Base-by-base conservation (phyloP, 2,329 filamentous ascomycete genomes). In the Penicillium sp. region DNA sequence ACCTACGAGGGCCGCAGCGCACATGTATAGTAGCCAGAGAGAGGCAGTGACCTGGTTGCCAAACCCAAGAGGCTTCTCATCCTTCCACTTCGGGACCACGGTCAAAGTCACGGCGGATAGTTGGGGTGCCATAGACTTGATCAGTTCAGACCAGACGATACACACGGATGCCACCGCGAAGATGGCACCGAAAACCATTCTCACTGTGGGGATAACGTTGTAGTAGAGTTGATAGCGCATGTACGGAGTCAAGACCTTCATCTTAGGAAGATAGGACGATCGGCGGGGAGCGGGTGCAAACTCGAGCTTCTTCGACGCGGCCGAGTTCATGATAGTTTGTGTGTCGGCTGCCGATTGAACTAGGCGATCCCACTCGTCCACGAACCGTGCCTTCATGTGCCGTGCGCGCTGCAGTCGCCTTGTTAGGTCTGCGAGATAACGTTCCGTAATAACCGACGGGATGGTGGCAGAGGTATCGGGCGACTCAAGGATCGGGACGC, bases 21-120 rank as follows among this genome's bases (percentile, higher is more conserved):
- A 95, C 93, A 98, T 98, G 74, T 98, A 98, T 47, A 90, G 77
- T 50, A 98, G 84, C 93, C 93, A 98, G 11, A 82, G 74, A 2
- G 89, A 84, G 0, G 91, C 87, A 40, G 91, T 85, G 36, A 89
- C 67, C 66, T 98, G 93, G 4, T 89, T 89, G 2, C 84, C 85
- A 57, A 97, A 89, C 14, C 88, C 88, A 51, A 97, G 84, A 46
- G 87, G 82, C 22, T 84, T 85, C 46, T 81, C 80, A 9, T 84
- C 79, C 32, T 82, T 81, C 28, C 80, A 79, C 65, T 84, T 85
- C 54, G 90, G 86, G 58, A 86, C 73, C 34, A 80, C 67, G 40
- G 77, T 72, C 36, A 84, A 72, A 39, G 77, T 78, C 52, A 87
- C 80, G 32, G 85, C 76, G 1, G 89, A 95, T 10, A 94, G 75